Percentiles rank a stretch among this genome's conserved stretches.
Conservation (phyloP, 2,329 filamentous ascomycete genomes). For the Epichloe scottii region DNA sequence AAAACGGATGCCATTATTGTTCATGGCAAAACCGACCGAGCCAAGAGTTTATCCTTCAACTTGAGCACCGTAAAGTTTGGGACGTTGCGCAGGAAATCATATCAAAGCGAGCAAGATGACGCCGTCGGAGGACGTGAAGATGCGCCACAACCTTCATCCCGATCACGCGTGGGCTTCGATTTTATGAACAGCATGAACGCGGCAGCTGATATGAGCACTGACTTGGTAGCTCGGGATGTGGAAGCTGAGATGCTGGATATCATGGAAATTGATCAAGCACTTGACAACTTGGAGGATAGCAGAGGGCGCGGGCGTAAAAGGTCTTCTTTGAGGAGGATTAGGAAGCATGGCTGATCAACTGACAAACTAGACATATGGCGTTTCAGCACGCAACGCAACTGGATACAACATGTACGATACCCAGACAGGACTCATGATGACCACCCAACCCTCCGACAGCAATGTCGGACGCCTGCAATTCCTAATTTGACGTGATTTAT, state of each 20-base stretch:
- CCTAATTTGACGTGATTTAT: neutral
- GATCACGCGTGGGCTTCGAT: conserved; percentile 29
- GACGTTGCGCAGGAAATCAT: conserved; percentile 20
- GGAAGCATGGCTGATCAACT: conserved; percentile 4
- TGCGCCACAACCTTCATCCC: conserved; percentile 14
- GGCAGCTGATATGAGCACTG: conserved; percentile 39
- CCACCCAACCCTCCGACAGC: neutral
- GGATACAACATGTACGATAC: conserved; percentile 8
- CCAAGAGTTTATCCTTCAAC: conserved; percentile 34
- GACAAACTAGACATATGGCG: conserved; percentile 14
- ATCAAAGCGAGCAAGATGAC: conserved; percentile 16
- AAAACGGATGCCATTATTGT: conserved; percentile 42
- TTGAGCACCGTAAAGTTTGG: conserved; percentile 33
- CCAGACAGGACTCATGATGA: neutral
- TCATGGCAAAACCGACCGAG: conserved; percentile 30
- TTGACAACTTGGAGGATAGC: conserved; percentile 41
- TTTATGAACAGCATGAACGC: conserved; percentile 39
- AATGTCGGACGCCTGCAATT: neutral
- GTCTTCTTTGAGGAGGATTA: conserved; percentile 37
- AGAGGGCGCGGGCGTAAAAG: conserved; percentile 35
- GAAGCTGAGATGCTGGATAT: conserved; percentile 52
- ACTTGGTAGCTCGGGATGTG: conserved; percentile 38
- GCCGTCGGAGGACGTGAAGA: conserved; percentile 9
- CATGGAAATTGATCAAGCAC: conserved; percentile 49
- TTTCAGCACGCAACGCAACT: neutral